Evolutionary conservation across 805 yeast species (phyloP).

Genomic region (Pichia kluyveri): DNA sequence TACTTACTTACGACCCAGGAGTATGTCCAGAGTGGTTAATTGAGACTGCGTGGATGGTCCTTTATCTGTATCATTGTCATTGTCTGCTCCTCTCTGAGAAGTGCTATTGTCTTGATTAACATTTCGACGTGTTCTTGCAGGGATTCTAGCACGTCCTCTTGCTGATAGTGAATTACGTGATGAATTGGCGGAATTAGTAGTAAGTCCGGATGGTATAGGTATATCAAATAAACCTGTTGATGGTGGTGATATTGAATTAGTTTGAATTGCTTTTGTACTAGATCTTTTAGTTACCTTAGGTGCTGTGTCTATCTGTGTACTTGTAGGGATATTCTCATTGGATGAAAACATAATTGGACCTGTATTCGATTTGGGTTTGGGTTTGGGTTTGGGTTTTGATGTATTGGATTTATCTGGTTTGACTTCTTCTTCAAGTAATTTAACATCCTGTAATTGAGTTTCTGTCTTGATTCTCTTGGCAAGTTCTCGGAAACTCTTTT

Average conservation of each 20-base stretch:
- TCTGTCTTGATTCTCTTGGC: constrained; percentile 22
- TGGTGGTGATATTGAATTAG: too few relatives aligned
- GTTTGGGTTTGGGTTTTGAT: too few relatives aligned
- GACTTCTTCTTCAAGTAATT: not conserved
- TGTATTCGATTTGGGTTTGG: not conserved
- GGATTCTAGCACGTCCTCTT: not conserved
- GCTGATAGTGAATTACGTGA: not conserved
- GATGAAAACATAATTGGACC: not conserved
- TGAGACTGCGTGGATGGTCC: not conserved
- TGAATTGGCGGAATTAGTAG: not conserved
- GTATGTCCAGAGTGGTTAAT: not conserved
- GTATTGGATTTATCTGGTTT: too few relatives aligned
- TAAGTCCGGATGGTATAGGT: not conserved
- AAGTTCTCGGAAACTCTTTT: constrained; percentile 21
- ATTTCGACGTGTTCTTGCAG: too few relatives aligned
- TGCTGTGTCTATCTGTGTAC: not conserved
- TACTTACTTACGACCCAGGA: not conserved
- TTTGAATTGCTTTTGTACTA: too few relatives aligned
- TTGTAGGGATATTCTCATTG: not conserved
- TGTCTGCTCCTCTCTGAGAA: too few relatives aligned
- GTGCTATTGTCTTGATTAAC: too few relatives aligned
- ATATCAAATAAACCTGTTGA: not conserved
- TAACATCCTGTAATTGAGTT: constrained; percentile 5
- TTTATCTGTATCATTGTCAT: too few relatives aligned
- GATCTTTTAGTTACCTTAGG: too few relatives aligned